These are phyloP conservation scores for Candolleomyces aberdarensis DNA, from an alignment of 768 basidiomycete genomes.

Conservation along the genomic window DNA sequence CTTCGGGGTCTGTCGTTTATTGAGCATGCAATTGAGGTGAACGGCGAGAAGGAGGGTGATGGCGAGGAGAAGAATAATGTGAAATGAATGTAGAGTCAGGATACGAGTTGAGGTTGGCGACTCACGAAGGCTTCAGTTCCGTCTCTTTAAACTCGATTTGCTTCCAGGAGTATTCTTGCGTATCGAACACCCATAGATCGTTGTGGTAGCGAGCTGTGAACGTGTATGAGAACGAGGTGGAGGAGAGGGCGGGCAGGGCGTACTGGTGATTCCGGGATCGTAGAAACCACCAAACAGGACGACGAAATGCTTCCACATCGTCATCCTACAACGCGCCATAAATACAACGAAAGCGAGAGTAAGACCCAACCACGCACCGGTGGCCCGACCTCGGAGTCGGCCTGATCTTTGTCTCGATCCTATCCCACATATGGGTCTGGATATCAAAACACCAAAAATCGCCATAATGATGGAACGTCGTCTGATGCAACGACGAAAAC, in stretches of 20 bases:
- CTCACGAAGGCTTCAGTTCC: conserved; percentile 73
- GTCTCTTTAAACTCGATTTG: too few species aligned
- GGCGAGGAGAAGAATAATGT: conserved; percentile 73
- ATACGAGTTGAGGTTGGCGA: too few species aligned
- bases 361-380: conserved; percentile 40
- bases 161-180: conserved; percentile 82
- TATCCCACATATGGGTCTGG: conserved; percentile 75
- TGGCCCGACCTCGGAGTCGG: conserved; percentile 84
- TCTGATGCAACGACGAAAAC: too few species aligned
- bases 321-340: conserved; percentile 77
- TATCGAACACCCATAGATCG: too few species aligned
- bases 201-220: too few species aligned
- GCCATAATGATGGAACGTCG: too few species aligned
- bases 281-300: too few species aligned
- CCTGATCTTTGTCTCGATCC: conserved; percentile 80
- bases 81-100: conserved; percentile 86
- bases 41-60: conserved; percentile 85
- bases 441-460: too few species aligned
- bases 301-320: too few species aligned
- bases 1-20: conserved; percentile 74
- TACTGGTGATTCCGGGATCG: too few species aligned
- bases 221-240: too few species aligned
- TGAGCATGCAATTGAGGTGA: conserved; percentile 89
- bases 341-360: neutral
- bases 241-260: too few species aligned